Percentiles rank a stretch among this genome's conserved stretches.
phyloP scores from a whole-genome alignment of 768 basidiomycete genomes.

The Termitomyces sp. region DNA sequence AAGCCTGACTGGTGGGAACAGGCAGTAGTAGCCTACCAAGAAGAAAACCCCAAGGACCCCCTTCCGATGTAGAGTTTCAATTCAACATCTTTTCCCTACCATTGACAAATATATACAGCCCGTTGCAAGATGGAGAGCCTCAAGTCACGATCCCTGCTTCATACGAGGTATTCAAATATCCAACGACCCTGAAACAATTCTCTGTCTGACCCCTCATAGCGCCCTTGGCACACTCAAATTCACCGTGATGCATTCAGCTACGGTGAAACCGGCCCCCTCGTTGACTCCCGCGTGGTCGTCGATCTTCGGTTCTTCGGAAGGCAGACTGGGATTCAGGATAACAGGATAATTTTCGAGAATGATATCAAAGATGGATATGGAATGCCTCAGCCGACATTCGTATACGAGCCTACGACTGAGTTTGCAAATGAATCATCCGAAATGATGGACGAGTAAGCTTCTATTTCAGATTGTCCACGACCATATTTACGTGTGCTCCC shows the following conservation, averaged over 20 bases:
- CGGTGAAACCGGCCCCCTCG: conserved; percentile 24
- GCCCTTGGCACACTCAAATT: conserved; percentile 30
- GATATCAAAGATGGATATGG: background rate
- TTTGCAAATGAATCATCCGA: background rate
- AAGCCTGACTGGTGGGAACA: background rate
- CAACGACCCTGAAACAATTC: too few species aligned
- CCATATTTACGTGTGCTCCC: background rate
- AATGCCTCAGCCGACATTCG: background rate
- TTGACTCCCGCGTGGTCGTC: conserved; percentile 28
- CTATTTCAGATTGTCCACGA: background rate
- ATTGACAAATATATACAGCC: background rate
- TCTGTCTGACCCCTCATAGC: background rate
- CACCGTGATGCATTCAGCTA: conserved; percentile 34
- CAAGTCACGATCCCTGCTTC: background rate
- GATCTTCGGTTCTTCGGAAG: conserved; percentile 8
- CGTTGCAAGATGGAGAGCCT: background rate
- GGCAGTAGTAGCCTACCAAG: background rate
- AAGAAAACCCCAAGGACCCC: background rate
- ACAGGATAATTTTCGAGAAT: background rate
- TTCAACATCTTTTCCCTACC: background rate
- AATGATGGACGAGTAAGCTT: background rate
- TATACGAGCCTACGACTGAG: background rate
- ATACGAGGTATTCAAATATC: background rate
- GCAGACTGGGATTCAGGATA: background rate
- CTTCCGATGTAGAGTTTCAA: background rate